These are phyloP conservation scores for Phalaenopsis aphrodite DNA, from an alignment of 106 monocot species.

Conservation along the genomic window DNA sequence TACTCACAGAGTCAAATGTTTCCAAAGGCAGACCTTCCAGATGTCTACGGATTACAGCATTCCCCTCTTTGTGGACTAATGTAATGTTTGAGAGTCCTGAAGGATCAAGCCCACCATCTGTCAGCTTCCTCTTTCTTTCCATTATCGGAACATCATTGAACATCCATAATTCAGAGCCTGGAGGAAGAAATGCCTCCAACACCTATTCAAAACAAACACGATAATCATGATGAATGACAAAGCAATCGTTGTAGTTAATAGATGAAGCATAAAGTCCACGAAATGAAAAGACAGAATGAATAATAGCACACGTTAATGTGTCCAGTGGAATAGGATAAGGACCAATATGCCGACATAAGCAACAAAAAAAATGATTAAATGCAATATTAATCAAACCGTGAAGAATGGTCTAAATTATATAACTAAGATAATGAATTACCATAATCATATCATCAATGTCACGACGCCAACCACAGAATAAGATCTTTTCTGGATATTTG, in stretches of 20 bases:
- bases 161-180: constrained; percentile 91
- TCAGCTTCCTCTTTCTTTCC: constrained; percentile 77
- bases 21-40: constrained; percentile 81
- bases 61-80: constrained; percentile 83
- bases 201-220: constrained; percentile 33
- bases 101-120: constrained; percentile 72
- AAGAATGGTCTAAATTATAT: not conserved
- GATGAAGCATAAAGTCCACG: not conserved
- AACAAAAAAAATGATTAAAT: not conserved
- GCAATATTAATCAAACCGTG: not conserved
- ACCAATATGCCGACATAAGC: not conserved
- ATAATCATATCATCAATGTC: constrained; percentile 98
- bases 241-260: not conserved
- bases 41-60: constrained; percentile 84
- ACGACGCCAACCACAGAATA: constrained; percentile 95
- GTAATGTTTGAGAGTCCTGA: constrained; percentile 56
- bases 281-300: not conserved
- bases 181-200: constrained; percentile 82
- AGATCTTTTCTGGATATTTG: constrained; percentile 87
- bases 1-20: constrained; percentile 90
- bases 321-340: not conserved
- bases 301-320: not conserved
- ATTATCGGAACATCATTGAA: constrained; percentile 84
- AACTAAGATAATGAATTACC: constrained; percentile 33
- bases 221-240: not conserved